Evolutionary conservation across 441 rosid genomes (phyloP).

Genomic region (Arabidopsis hybrid): DNA sequence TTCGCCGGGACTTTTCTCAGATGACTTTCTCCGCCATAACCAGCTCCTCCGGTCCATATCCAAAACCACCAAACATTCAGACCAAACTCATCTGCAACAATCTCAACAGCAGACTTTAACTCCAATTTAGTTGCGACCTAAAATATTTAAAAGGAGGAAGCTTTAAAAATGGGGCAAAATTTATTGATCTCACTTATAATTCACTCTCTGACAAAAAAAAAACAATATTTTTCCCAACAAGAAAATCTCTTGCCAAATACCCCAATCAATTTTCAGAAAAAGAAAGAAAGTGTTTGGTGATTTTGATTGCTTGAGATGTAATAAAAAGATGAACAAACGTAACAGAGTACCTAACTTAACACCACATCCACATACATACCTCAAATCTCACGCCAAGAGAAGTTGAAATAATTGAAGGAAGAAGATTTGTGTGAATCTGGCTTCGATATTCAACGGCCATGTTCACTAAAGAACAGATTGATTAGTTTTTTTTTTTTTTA

Average conservation of each 20-base stretch:
- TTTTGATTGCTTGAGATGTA: conserved; percentile 48
- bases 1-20: conserved; percentile 73
- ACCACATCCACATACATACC: conserved; percentile 36
- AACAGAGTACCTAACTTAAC: conserved; percentile 37
- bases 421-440: conserved; percentile 45
- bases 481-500: conserved; percentile 4
- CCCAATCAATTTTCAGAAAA: not conserved
- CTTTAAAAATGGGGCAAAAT: not conserved
- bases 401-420: conserved; percentile 46
- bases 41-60: conserved; percentile 86
- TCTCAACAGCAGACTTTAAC: conserved; percentile 19
- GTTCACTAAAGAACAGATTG: conserved; percentile 45
- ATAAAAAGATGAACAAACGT: conserved; percentile 45
- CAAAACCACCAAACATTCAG: conserved; percentile 48
- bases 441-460: conserved; percentile 47
- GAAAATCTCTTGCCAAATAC: conserved; percentile 27
- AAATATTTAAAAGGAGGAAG: conserved; percentile 2
- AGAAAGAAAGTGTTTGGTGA: conserved; percentile 31
- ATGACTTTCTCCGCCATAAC: conserved; percentile 84
- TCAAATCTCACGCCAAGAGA: conserved; percentile 48
- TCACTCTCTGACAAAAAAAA: conserved; percentile 38
- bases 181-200: conserved; percentile 46
- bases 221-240: conserved; percentile 18
- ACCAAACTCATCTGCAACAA: conserved; percentile 39
- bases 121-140: conserved; percentile 36